Evolutionary conservation across 2,329 filamentous ascomycete genomes (phyloP).

Genomic region (Exophiala bonariae): DNA sequence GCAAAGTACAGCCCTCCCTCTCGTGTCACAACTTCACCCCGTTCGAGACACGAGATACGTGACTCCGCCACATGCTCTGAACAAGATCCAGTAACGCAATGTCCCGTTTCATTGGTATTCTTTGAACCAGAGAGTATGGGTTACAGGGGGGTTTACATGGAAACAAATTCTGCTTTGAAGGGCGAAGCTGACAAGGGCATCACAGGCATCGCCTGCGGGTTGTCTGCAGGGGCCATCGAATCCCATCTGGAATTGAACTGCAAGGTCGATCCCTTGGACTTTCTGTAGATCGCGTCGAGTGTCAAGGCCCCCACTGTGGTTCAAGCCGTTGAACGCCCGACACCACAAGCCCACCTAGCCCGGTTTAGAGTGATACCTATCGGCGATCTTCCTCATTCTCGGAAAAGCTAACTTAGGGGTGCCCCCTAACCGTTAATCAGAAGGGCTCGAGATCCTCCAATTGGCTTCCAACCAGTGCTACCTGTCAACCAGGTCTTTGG

Average conservation of each 20-base stretch:
- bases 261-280: slow-evolving; percentile 14
- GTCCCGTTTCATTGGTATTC: too few species aligned
- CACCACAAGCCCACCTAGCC: neutral
- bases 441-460: slow-evolving; percentile 3
- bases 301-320: too few species aligned
- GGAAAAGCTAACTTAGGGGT: slow-evolving; percentile 3
- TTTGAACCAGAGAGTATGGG: too few species aligned
- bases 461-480: slow-evolving; percentile 4
- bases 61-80: too few species aligned
- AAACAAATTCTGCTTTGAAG: too few species aligned
- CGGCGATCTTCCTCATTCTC: slow-evolving; percentile 7
- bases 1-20: too few species aligned
- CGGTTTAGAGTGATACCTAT: slow-evolving; percentile 4
- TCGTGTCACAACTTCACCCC: too few species aligned
- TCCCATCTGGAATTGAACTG: slow-evolving; percentile 9
- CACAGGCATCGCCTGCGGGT: neutral
- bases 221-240: slow-evolving; percentile 5
- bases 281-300: slow-evolving; percentile 10
- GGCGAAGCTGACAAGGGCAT: neutral
- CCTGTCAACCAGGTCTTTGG: slow-evolving; percentile 8
- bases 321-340: too few species aligned
- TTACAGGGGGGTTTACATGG: too few species aligned
- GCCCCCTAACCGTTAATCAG: too few species aligned
- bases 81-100: too few species aligned
- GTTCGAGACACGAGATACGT: too few species aligned